phyloP scores from a whole-genome alignment of 2,329 filamentous ascomycete genomes.

The Thelonectria blattea region DNA sequence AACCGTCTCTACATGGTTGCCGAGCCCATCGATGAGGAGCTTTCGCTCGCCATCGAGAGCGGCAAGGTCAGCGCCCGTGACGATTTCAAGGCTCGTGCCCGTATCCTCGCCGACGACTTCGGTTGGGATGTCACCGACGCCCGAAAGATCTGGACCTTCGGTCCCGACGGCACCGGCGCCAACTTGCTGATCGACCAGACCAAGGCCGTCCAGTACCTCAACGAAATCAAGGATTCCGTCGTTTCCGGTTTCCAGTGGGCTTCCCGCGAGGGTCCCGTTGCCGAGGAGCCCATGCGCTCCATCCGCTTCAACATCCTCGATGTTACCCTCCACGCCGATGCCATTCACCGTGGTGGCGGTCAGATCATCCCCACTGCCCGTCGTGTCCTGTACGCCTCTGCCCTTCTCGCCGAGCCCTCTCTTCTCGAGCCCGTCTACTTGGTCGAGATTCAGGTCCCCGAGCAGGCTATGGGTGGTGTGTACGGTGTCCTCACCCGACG shows the following conservation, averaged over 20 bases:
- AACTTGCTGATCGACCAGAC: conserved; percentile 99
- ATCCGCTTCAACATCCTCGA: conserved; percentile 99
- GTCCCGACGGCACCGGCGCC: conserved; percentile 95
- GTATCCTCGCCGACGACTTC: conserved; percentile 93
- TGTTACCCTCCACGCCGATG: conserved; percentile 99
- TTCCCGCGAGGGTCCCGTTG: conserved; percentile 94
- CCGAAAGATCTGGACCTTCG: conserved; percentile 99
- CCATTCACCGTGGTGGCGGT: conserved; percentile 99
- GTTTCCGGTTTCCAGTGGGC: conserved; percentile 99
- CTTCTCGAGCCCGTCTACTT: conserved; percentile 98
- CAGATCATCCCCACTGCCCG: conserved; percentile 98
- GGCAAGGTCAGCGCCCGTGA: conserved; percentile 95
- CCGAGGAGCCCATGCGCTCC: conserved; percentile 97
- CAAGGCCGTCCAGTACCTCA: conserved; percentile 99
- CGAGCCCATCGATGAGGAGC: conserved; percentile 89
- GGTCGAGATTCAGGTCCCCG: conserved; percentile 98
- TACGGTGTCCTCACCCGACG: conserved; percentile 98
- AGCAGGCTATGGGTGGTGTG: conserved; percentile 99
- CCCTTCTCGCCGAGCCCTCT: conserved; percentile 88
- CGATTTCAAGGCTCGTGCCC: conserved; percentile 98
- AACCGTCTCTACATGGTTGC: conserved; percentile 99
- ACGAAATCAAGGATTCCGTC: conserved; percentile 99
- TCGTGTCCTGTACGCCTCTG: conserved; percentile 94
- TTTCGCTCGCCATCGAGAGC: conserved; percentile 84
- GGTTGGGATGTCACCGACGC: conserved; percentile 99